Base-by-base conservation (phyloP, 2,329 filamentous ascomycete species). In the Monilinia polystroma region DNA sequence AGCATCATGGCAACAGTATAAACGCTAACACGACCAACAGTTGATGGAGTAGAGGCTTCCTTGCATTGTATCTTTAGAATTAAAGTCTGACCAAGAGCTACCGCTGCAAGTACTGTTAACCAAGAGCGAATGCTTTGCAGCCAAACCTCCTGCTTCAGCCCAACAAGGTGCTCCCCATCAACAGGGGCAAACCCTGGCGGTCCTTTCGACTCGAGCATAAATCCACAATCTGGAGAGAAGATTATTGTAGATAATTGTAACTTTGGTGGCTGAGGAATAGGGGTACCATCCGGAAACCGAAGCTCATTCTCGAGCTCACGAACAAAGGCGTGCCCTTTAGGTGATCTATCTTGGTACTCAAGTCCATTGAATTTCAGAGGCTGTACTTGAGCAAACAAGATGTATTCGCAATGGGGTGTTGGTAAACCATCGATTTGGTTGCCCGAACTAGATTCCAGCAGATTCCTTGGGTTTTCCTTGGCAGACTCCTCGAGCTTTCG, bases 331-430 rank as follows among this genome's bases (percentile, higher is more conserved):
- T 67, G 56, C n/a, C 65, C 51, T 75, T 72, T 63, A 79, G 71
- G 49, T 73, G 70, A 45, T 77, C 75, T 54, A 77, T 76, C 58
- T 77, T 73, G 2, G 26, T 62, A 62, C 47, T 62, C 58, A 77
- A 68, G 51, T 14, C 62, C 45, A 35, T 67, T 67, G 5, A 68
- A 49, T 57, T 68, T 66, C 49, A 74, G 43, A 35, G 74, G 67
- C 69, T 90, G 84, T 52, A 94, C 83, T 76, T 98, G 95, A 41
- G 94, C 81, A 77, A 93, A 98, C 65, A 96, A 80, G 60, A 99
- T 81, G 74, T 92, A 92, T 78, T 99, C 95, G 82, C 95, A 99
- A 72, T 91, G 90, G 0, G 92, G 92, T 45, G 84, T 78, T 23
- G 87, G 84, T 14, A 83, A 79, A 68, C 90, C 88, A 29, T 85